These are phyloP conservation scores for Aureobasidium leucospermi DNA, from an alignment of 2,329 filamentous ascomycete genomes.

Conservation along the genomic window DNA sequence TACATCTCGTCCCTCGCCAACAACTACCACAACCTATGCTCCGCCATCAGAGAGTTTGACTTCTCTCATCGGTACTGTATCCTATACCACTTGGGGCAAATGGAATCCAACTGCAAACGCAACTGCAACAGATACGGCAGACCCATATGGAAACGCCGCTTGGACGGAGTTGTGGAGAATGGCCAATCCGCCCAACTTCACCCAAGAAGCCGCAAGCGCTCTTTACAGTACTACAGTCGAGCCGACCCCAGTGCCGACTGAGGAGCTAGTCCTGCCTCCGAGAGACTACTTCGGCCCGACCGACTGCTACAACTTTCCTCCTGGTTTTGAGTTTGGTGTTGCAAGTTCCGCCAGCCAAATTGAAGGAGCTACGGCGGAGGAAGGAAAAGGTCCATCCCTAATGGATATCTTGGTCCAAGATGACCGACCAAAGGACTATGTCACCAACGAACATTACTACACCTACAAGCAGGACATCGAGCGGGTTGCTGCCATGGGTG, in stretches of 20 bases:
- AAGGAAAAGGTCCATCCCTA: constrained; percentile 16
- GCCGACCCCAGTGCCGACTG: constrained; percentile 48
- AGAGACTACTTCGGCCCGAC: constrained; percentile 43
- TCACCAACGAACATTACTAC: constrained; percentile 35
- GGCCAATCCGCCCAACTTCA: constrained; percentile 31
- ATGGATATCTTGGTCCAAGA: constrained; percentile 9
- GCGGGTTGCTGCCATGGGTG: constrained; percentile 26
- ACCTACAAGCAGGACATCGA: constrained; percentile 43
- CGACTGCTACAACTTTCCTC: constrained; percentile 45
- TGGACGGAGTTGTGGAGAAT: constrained; percentile 26
- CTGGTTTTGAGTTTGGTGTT: constrained; percentile 32
- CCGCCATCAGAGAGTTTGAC: constrained; percentile 30
- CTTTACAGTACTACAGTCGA: constrained; percentile 38
- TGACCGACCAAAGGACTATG: constrained; percentile 18
- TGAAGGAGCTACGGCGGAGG: constrained; percentile 19
- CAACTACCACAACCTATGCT: constrained; percentile 30
- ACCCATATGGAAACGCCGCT: background rate
- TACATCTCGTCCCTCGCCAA: constrained; percentile 28
- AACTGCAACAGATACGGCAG: constrained; percentile 26
- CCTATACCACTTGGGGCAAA: constrained; percentile 36
- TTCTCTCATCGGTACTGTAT: constrained; percentile 28
- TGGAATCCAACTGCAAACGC: constrained; percentile 32
- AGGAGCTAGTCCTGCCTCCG: constrained; percentile 50
- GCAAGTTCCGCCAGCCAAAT: constrained; percentile 21
- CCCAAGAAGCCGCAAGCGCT: constrained; percentile 31